Percentiles rank a stretch among this genome's conserved stretches.
phyloP scores from a whole-genome alignment of 2,329 filamentous ascomycete species.

The Clonostachys byssicola region DNA sequence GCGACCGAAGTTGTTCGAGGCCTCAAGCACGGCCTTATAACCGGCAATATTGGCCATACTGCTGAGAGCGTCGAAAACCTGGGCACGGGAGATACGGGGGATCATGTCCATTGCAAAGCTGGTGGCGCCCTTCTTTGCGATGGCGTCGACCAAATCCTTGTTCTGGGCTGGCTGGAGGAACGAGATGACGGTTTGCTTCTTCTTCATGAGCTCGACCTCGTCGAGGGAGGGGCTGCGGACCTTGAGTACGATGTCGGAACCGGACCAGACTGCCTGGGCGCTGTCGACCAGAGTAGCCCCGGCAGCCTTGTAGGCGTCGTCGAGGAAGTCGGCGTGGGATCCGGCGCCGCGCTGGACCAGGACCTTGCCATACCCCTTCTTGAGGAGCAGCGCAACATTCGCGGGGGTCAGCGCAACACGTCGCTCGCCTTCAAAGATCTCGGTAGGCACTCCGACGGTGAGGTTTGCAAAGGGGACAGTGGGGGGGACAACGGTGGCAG shows the following conservation, averaged over 20 bases:
- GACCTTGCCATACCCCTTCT: conserved; percentile 78
- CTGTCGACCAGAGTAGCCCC: conserved; percentile 74
- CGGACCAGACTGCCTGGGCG: conserved; percentile 63
- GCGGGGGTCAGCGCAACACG: conserved; percentile 82
- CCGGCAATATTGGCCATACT: conserved; percentile 95
- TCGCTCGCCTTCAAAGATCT: conserved; percentile 74
- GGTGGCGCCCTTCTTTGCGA: conserved; percentile 68
- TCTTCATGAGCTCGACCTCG: conserved; percentile 65
- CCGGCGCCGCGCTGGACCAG: conserved; percentile 82
- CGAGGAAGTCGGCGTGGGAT: conserved; percentile 69
- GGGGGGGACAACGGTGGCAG: too few species aligned
- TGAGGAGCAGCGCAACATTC: conserved; percentile 76
- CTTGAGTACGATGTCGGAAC: conserved; percentile 78
- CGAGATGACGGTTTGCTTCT: conserved; percentile 72
- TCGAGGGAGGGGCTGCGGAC: conserved; percentile 70
- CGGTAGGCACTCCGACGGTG: conserved; percentile 74
- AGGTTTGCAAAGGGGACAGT: conserved; percentile 66
- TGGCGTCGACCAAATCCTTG: conserved; percentile 66
- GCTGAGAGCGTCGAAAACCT: conserved; percentile 83
- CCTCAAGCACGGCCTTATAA: conserved; percentile 88
- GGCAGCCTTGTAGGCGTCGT: conserved; percentile 71
- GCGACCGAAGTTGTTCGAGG: conserved; percentile 83
- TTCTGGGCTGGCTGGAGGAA: conserved; percentile 84
- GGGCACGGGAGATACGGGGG: conserved; percentile 82
- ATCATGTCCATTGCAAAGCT: conserved; percentile 92